Base-by-base conservation (phyloP, 148 eudicot genomes). In the Nepenthes mirabilis region DNA sequence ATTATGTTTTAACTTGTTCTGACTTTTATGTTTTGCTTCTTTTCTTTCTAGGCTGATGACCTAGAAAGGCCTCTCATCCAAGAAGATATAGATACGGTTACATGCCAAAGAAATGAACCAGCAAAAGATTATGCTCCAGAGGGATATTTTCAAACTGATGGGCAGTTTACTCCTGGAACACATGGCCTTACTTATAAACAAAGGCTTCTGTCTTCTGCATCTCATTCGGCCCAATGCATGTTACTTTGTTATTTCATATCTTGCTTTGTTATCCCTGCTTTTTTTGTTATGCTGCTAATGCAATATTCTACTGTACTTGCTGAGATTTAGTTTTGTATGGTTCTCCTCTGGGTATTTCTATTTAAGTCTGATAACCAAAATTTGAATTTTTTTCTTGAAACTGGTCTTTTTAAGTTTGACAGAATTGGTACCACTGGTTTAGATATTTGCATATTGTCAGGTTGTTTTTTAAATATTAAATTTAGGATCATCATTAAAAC, bases 31-130 rank as follows among this genome's bases (percentile, higher is more conserved):
- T 48, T 51, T 14, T 50, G 57, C 36, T 37, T 56, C 61, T 6
- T 60, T 54, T 33, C 33, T 47, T 9, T 70, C 57, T 66, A 88
- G 96, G 82, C 48, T 70, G 89, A 93, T 71, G 99, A 88, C 65
- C 57, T 91, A 65, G 96, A 93, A 79, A 79, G 82, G 66, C 99
- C 96, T 61, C 88, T 93, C 69, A 71, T 86, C 60, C 72, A 71
- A 3, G 96, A 82, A 58, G 96, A 84, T 68, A 61, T 55, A 36
- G 61, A 61, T 65, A 57, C 50, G 57, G 65, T 56, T 47, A 74
- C 78, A 56, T 70, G 61, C 66, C 79, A 67, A 59, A 67, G 14
- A 37, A 72, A 59, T 68, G 94, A 85, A 33, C 62, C 74, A 61
- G 40, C 72, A 43, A 68, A 58, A 60, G 70, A 43, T 64, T 43